Percentiles rank a stretch among this genome's conserved stretches.
Evolutionary conservation across 208 protist genomes (phyloP).

Genomic region (Crithidia sp.): DNA sequence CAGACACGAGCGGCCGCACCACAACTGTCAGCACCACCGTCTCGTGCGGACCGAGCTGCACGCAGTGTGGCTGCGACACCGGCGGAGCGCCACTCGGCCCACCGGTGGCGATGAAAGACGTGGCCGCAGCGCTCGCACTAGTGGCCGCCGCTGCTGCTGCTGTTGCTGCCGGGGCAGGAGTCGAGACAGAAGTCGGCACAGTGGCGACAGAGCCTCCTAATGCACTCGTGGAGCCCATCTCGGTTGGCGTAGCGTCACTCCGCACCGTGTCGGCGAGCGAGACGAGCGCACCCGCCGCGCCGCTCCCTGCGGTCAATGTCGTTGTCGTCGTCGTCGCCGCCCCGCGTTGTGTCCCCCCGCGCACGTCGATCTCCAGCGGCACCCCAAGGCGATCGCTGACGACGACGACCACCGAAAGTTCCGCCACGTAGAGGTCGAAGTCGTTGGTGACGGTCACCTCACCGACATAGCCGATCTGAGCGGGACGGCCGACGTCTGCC

Average conservation of each 20-base stretch:
- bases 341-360: constrained; percentile 9
- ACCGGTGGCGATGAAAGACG: constrained; percentile 25
- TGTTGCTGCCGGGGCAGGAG: background rate
- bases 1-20: constrained; percentile 2
- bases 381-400: constrained; percentile 48
- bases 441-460: constrained; percentile 59
- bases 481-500: constrained; percentile 2
- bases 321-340: too few relatives aligned
- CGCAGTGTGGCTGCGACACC: constrained; percentile 24
- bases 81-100: constrained; percentile 4
- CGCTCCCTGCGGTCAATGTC: too few relatives aligned
- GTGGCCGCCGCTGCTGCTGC: too few relatives aligned
- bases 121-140: background rate
- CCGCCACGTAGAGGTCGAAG: constrained; percentile 47
- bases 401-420: constrained; percentile 37
- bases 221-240: background rate
- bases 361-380: constrained; percentile 49
- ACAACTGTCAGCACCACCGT: constrained; percentile 30
- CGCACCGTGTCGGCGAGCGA: constrained; percentile 2
- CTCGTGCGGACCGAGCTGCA: constrained; percentile 31
- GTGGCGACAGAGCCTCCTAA: background rate
- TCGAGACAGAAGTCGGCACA: background rate
- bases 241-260: background rate
- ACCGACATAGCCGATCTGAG: constrained; percentile 54
- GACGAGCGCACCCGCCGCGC: background rate